Base-by-base conservation (phyloP, 192 early-diverging fungal genomes). In the Rhizophagus clarus region DNA sequence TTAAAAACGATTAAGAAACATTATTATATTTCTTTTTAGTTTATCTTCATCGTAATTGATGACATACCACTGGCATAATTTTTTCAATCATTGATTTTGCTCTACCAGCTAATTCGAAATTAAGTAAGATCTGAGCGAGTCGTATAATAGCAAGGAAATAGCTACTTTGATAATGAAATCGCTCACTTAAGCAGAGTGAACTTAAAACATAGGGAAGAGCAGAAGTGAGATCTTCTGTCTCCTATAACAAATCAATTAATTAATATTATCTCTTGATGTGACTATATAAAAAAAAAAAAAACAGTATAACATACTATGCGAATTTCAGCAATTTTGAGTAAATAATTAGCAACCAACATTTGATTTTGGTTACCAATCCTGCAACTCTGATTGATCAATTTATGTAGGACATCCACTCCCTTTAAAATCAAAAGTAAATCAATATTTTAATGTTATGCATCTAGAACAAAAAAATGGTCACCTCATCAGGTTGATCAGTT, bases 151-250 rank as follows among this genome's bases (percentile, higher is more conserved):
- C 77, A 28, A 79, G 14, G n/a, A 79, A 71, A 71, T 71, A 79
- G 17, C 77, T 71, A 61, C 68, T 79, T 61, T 71, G 77, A 71
- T 79, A 71, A 79, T 71, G 62, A 71, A 79, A 79, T 56, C 68
- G 26, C 61, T 79, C 77, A 61, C 77, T 79, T 32, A 79, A 29
- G 22, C 77, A 79, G 6, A 79, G 37, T 0, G 77, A 71, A 37
- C 49, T 71, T 56, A 79, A 31, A 49, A 79, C 77, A 40, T 49
- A 79, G 3, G 77, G 77, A 61, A 79, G 68, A 10, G 77, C 77
- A 14, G 77, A 61, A 56, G 51, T 79, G 3, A 42, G 68, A 62
- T 77, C 40, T 45, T 77, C 62, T 2, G 56, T 28, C 64, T 77
- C 62, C 75, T 77, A 24, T 26, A 24, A 72, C 4, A 47, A 47